Percentiles rank a stretch among this genome's conserved stretches.
Evolutionary conservation across 2,329 filamentous ascomycete genomes (phyloP).

Genomic region (Talaromyces sp.): DNA sequence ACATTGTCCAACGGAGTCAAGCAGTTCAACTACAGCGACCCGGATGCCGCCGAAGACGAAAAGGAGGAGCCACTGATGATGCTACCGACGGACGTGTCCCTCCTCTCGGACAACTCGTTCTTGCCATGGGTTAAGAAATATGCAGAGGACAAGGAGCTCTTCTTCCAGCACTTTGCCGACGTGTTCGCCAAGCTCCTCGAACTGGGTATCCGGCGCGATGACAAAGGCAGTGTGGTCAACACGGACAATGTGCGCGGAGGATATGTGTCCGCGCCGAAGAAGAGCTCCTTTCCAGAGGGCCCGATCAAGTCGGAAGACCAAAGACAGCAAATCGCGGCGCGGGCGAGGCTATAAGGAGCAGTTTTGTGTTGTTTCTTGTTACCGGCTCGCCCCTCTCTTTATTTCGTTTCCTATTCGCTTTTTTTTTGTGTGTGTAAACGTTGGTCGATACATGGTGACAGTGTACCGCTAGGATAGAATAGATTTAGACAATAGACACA

Average conservation of each 20-base stretch:
- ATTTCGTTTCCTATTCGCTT: neutral
- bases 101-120: constrained; percentile 52
- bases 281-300: constrained; percentile 4
- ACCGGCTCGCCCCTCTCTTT: neutral
- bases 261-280: constrained; percentile 48
- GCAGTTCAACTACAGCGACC: constrained; percentile 58
- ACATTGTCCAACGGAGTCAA: constrained; percentile 49
- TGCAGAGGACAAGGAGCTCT: constrained; percentile 57
- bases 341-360: constrained; percentile 2
- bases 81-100: constrained; percentile 60
- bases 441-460: neutral
- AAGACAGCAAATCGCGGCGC: neutral
- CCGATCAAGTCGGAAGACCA: constrained; percentile 9
- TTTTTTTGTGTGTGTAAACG: neutral
- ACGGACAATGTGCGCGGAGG: constrained; percentile 55
- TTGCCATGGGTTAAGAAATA: constrained; percentile 55
- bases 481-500: neutral
- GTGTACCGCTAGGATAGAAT: neutral
- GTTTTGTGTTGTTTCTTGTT: neutral
- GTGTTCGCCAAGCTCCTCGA: constrained; percentile 60
- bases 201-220: constrained; percentile 56
- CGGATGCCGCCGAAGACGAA: constrained; percentile 42
- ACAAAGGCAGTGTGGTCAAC: constrained; percentile 49
- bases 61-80: constrained; percentile 59
- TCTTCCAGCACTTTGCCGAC: constrained; percentile 57